Percentiles rank a stretch among this genome's conserved stretches.
These are phyloP conservation scores for Puccinia hordei DNA, from an alignment of 1,284 basidiomycete species.

Conservation along the genomic window DNA sequence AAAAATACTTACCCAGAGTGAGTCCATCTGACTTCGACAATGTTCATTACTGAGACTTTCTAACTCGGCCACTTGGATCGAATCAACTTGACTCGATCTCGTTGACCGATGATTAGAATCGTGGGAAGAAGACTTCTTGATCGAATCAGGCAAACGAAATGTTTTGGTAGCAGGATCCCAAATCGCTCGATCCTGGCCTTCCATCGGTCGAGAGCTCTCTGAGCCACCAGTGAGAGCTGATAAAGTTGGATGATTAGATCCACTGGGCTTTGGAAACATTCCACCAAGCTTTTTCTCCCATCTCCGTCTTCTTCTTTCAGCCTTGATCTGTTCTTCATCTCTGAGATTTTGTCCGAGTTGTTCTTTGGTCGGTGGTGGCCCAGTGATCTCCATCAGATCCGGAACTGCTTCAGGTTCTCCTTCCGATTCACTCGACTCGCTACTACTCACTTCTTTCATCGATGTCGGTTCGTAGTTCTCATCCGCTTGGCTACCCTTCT, in stretches of 20 bases:
- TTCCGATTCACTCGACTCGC: slow-evolving; percentile 26
- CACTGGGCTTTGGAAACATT: neutral
- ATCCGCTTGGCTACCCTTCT: slow-evolving; percentile 31
- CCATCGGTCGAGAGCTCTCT: neutral
- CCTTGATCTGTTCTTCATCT: slow-evolving; percentile 17
- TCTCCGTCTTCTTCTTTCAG: slow-evolving; percentile 12
- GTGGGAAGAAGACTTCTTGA: neutral
- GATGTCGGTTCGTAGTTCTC: slow-evolving; percentile 10
- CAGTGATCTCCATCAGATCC: slow-evolving; percentile 12
- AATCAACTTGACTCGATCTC: slow-evolving; percentile 1
- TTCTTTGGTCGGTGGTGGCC: neutral
- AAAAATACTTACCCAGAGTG: slow-evolving; percentile 19
- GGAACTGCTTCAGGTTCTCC: slow-evolving; percentile 1
- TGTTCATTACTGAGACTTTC: slow-evolving; percentile 9
- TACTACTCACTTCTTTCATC: neutral
- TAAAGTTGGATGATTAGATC: neutral
- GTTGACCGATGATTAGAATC: neutral
- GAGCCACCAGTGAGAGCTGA: neutral
- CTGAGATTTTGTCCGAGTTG: neutral
- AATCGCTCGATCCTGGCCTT: neutral
- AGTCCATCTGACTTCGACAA: slow-evolving; percentile 24
- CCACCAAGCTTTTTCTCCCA: slow-evolving; percentile 14
- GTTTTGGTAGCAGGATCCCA: neutral
- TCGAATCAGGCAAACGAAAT: neutral
- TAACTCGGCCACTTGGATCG: slow-evolving; percentile 8